Evolutionary conservation across 2,329 filamentous ascomycete species (phyloP).

Genomic region (Botrytis cinerea): DNA sequence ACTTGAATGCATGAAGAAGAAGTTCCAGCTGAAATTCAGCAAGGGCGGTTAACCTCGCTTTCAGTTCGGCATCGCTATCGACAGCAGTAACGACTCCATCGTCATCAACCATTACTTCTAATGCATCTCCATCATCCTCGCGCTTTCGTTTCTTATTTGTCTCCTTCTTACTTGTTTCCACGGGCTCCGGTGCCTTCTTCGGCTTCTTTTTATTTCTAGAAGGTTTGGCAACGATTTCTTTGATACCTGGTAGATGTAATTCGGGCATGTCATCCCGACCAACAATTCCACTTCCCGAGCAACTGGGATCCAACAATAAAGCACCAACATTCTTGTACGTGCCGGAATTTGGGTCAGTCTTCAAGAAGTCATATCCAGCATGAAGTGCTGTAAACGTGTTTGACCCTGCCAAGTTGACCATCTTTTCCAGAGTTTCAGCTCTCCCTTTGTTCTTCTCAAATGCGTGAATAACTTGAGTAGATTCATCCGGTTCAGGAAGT

Average conservation of each 20-base stretch:
- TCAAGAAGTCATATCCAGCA: slow-evolving; percentile 78
- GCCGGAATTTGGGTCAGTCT: slow-evolving; percentile 63
- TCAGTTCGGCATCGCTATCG: slow-evolving; percentile 57
- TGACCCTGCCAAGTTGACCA: slow-evolving; percentile 78
- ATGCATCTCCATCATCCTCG: slow-evolving; percentile 35
- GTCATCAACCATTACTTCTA: slow-evolving; percentile 52
- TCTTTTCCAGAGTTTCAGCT: slow-evolving; percentile 76
- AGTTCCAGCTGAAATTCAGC: slow-evolving; percentile 81
- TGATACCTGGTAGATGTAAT: slow-evolving; percentile 57
- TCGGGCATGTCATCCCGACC: slow-evolving; percentile 78
- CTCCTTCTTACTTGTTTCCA: slow-evolving; percentile 35
- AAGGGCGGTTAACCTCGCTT: slow-evolving; percentile 69
- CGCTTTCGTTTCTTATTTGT: slow-evolving; percentile 38
- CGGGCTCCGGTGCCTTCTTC: slow-evolving; percentile 30
- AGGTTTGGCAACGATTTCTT: slow-evolving; percentile 34
- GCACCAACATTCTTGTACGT: slow-evolving; percentile 72
- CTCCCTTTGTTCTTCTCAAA: slow-evolving; percentile 76
- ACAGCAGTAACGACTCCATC: slow-evolving; percentile 56
- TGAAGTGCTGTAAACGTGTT: slow-evolving; percentile 66
- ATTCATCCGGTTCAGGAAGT: slow-evolving; percentile 39
- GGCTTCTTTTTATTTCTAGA: slow-evolving; percentile 38
- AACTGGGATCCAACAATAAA: slow-evolving; percentile 88
- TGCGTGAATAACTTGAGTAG: slow-evolving; percentile 62
- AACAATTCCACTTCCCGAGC: slow-evolving; percentile 92
- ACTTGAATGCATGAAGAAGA: slow-evolving; percentile 80